phyloP scores from a whole-genome alignment of 2,329 filamentous ascomycete genomes.

The Penicillium fuscoglaucum region DNA sequence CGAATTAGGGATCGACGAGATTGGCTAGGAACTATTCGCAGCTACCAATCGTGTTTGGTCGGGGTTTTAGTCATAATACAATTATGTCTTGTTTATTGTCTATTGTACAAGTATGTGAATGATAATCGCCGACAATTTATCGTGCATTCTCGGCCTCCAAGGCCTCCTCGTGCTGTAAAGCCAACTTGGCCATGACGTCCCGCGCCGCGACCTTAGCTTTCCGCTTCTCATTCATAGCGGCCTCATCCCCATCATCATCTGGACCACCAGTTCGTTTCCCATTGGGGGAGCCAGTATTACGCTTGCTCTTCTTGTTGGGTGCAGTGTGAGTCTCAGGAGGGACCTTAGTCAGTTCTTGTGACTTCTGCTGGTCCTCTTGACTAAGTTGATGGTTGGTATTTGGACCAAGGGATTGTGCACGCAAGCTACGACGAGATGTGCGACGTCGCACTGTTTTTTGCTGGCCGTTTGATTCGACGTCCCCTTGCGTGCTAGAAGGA shows the following conservation, averaged over 20 bases:
- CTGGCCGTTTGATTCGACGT: background rate
- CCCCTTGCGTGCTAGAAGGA: conserved; percentile 10
- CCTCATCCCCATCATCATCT: conserved; percentile 9
- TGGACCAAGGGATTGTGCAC: conserved; percentile 11
- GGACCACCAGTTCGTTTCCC: background rate
- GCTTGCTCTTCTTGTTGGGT: conserved; percentile 10
- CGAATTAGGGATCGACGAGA: too few species aligned
- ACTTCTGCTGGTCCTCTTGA: background rate
- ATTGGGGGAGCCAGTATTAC: background rate
- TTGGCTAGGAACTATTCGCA: background rate
- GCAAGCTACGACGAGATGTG: conserved; percentile 18
- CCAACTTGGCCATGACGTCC: conserved; percentile 37
- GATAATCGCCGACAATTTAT: conserved; percentile 2
- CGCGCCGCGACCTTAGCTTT: conserved; percentile 38
- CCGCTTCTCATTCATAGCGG: conserved; percentile 27
- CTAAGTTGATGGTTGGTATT: background rate
- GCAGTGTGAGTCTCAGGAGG: background rate
- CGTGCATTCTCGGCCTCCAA: conserved; percentile 35
- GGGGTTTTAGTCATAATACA: background rate
- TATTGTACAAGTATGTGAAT: conserved; percentile 3
- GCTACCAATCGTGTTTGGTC: background rate
- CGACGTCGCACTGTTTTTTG: conserved; percentile 9
- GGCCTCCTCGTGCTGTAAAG: conserved; percentile 43
- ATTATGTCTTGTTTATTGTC: background rate
- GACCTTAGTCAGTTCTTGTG: background rate